A percentile compares a stretch with the other conserved stretches of the same genome.
These are phyloP conservation scores for Davidsoniella virescens DNA, from an alignment of 2,329 filamentous ascomycete species.

Conservation along the genomic window DNA sequence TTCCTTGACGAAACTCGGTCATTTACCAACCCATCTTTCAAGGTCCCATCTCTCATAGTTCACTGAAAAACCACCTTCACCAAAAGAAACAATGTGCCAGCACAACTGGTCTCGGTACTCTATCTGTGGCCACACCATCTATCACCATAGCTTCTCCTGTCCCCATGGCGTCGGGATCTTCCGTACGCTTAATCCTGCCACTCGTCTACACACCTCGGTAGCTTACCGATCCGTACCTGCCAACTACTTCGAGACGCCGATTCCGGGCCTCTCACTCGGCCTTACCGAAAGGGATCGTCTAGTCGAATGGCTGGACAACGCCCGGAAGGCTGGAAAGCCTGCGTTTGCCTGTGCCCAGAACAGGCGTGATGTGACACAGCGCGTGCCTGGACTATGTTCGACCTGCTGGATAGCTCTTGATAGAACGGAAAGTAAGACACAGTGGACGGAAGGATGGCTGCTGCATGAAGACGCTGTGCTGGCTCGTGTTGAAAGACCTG, in stretches of 20 bases:
- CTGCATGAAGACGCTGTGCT: background rate
- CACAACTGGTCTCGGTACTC: constrained; percentile 4
- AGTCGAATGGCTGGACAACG: constrained; percentile 29
- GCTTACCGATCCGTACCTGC: background rate
- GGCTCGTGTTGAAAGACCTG: too few relatives aligned
- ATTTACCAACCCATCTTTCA: too few relatives aligned
- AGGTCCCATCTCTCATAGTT: too few relatives aligned
- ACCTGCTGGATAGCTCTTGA: background rate
- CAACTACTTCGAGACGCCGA: background rate
- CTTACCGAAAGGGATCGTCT: background rate
- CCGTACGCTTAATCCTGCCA: background rate
- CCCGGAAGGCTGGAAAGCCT: constrained; percentile 22
- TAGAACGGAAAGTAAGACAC: background rate
- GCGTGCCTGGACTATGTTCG: background rate
- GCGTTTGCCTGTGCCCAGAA: constrained; percentile 20
- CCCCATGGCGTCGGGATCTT: background rate
- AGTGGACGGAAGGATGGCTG: background rate
- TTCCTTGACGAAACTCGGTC: too few relatives aligned
- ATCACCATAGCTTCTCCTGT: background rate
- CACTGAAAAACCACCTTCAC: too few relatives aligned
- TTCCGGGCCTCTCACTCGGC: background rate
- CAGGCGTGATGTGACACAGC: background rate
- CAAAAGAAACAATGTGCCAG: constrained; percentile 1
- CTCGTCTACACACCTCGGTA: background rate
- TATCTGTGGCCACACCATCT: constrained; percentile 1